phyloP scores from a whole-genome alignment of 768 basidiomycete genomes.

The Termitomyces bulborhizus region DNA sequence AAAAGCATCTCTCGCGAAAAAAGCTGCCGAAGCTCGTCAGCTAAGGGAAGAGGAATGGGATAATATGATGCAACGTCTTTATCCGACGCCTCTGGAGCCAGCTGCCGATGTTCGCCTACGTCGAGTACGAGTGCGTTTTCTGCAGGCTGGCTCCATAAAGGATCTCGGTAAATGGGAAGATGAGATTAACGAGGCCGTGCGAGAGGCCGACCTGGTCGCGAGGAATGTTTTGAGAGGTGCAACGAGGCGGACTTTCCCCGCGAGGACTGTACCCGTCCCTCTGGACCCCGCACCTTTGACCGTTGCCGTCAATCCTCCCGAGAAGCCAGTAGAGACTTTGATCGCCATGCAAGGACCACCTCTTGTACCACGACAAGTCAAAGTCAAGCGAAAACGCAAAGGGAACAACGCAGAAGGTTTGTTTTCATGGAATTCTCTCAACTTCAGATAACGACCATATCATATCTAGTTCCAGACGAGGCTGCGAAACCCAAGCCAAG shows the following conservation, averaged over 20 bases:
- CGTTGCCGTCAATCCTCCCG: slow-evolving; percentile 35
- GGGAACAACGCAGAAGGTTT: slow-evolving; percentile 26
- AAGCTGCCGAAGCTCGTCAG: slow-evolving; percentile 54
- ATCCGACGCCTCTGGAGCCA: slow-evolving; percentile 46
- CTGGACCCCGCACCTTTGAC: slow-evolving; percentile 27
- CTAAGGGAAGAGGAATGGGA: slow-evolving; percentile 67
- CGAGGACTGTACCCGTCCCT: slow-evolving; percentile 16
- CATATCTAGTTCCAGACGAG: not conserved
- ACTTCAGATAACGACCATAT: not conserved
- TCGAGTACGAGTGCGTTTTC: slow-evolving; percentile 47
- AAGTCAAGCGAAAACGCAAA: slow-evolving; percentile 28
- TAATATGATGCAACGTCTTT: slow-evolving; percentile 43
- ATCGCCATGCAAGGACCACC: slow-evolving; percentile 48
- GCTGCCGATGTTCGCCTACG: slow-evolving; percentile 46
- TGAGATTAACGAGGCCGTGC: slow-evolving; percentile 50
- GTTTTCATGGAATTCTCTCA: not conserved
- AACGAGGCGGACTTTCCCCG: slow-evolving; percentile 15
- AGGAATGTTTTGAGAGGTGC: slow-evolving; percentile 35
- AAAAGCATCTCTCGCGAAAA: slow-evolving; percentile 50
- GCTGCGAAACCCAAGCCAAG: slow-evolving; percentile 15
- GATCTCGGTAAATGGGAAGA: slow-evolving; percentile 56
- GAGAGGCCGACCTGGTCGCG: slow-evolving; percentile 45
- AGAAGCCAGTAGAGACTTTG: slow-evolving; percentile 45
- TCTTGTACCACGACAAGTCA: slow-evolving; percentile 18
- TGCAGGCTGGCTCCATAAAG: slow-evolving; percentile 49